Percentiles rank a stretch among this genome's conserved stretches.
phyloP scores from a whole-genome alignment of 2,329 filamentous ascomycete species.

The Dothidotthia symphoricarpi region DNA sequence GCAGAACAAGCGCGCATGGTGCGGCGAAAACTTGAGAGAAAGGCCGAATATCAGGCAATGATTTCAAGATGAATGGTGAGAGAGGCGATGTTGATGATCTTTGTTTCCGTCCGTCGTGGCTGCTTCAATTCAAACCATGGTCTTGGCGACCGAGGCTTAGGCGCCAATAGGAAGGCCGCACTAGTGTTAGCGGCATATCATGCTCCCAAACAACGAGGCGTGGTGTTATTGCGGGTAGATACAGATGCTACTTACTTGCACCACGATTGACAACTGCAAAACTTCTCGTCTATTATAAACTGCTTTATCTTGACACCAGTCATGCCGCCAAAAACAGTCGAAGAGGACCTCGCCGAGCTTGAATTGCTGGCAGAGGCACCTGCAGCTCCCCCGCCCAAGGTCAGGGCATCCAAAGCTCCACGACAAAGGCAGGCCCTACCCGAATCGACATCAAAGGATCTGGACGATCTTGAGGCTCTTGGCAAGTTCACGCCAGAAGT shows the following conservation, averaged over 20 bases:
- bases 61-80: constrained; percentile 10
- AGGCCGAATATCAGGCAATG: too few relatives aligned
- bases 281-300: constrained; percentile 1
- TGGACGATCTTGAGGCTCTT: constrained; percentile 67
- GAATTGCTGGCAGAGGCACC: constrained; percentile 36
- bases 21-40: too few relatives aligned
- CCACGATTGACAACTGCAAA: constrained; percentile 1
- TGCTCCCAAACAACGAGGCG: constrained; percentile 17
- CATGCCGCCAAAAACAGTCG: constrained; percentile 44
- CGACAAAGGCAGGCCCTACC: constrained; percentile 41
- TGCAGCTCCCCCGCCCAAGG: constrained; percentile 34
- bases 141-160: constrained; percentile 19
- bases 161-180: constrained; percentile 24
- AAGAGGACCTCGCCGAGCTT: constrained; percentile 51
- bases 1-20: constrained; percentile 11
- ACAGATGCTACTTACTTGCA: constrained; percentile 1
- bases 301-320: constrained; percentile 2
- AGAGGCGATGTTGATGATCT: constrained; percentile 34
- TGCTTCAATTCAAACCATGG: constrained; percentile 29
- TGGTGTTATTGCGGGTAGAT: constrained; percentile 4
- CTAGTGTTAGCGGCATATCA: constrained; percentile 25
- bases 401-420: constrained; percentile 49
- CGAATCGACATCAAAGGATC: constrained; percentile 81
- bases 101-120: constrained; percentile 36
- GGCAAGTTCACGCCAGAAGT: constrained; percentile 52